Conservation (phyloP, 2,329 filamentous ascomycete genomes). For the Ophiostoma pallidulum region DNA sequence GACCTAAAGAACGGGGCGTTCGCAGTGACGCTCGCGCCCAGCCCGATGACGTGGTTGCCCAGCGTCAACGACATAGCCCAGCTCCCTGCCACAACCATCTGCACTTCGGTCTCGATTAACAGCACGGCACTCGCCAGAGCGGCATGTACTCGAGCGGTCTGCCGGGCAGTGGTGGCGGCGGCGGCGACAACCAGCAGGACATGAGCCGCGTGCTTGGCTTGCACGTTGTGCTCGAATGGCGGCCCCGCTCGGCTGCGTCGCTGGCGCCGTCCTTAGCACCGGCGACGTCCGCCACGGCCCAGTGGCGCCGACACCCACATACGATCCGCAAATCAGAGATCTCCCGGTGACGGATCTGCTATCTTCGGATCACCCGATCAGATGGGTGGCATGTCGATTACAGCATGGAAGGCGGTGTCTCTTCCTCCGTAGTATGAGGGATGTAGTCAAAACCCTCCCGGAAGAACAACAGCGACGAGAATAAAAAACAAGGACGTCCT, state of each 20-base stretch:
- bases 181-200: too few species aligned
- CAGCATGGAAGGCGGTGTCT: too few species aligned
- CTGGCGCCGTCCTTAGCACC: not conserved
- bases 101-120: conserved; percentile 16
- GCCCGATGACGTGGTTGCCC: conserved; percentile 16
- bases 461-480: too few species aligned
- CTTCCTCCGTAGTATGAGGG: too few species aligned
- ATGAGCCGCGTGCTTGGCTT: conserved; percentile 15
- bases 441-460: too few species aligned
- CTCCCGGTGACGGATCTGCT: too few species aligned
- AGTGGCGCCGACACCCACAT: too few species aligned
- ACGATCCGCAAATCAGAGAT: too few species aligned
- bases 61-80: conserved; percentile 16
- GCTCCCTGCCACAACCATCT: conserved; percentile 15
- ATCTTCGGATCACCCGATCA: too few species aligned
- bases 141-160: conserved; percentile 14
- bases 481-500: too few species aligned
- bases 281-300: too few species aligned
- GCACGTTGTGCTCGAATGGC: conserved; percentile 18
- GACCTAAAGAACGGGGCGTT: conserved; percentile 12
- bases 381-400: too few species aligned
- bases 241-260: conserved; percentile 10
- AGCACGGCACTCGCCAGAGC: conserved; percentile 11
- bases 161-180: conserved; percentile 12
- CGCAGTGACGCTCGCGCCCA: conserved; percentile 5